Evolutionary conservation across 2,329 filamentous ascomycete species (phyloP).

Genomic region (Colletotrichum chrysophilum): DNA sequence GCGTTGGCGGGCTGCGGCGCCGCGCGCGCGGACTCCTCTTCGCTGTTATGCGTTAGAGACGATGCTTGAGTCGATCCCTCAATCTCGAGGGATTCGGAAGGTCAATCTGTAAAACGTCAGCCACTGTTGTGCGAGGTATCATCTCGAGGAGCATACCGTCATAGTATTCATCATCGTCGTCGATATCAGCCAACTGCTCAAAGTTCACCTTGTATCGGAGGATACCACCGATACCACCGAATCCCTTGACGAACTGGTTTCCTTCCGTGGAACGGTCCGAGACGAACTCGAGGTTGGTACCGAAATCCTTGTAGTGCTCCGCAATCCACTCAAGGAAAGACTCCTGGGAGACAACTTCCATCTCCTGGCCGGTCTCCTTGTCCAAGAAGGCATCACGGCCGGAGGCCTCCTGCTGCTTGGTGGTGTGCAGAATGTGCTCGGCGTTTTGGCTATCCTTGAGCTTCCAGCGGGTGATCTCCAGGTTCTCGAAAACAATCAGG

Average conservation of each 20-base stretch:
- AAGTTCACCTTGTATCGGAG: constrained; percentile 99
- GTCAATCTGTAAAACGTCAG: constrained; percentile 71
- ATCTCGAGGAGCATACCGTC: constrained; percentile 48
- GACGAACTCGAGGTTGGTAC: constrained; percentile 94
- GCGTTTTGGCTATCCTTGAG: constrained; percentile 79
- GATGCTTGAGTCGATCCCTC: constrained; percentile 79
- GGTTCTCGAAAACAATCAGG: constrained; percentile 95
- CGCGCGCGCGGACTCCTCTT: constrained; percentile 28
- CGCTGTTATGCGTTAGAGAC: constrained; percentile 37
- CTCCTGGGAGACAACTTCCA: constrained; percentile 87
- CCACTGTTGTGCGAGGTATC: background rate
- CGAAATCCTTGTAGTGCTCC: constrained; percentile 98
- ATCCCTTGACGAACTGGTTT: constrained; percentile 99
- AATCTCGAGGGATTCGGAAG: constrained; percentile 85
- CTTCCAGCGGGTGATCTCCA: constrained; percentile 91
- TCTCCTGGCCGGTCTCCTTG: constrained; percentile 94
- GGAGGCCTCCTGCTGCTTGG: constrained; percentile 78
- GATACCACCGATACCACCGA: constrained; percentile 96
- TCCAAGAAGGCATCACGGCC: constrained; percentile 90
- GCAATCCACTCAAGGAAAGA: constrained; percentile 99
- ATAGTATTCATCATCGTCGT: constrained; percentile 94
- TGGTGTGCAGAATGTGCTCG: constrained; percentile 84
- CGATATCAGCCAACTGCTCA: constrained; percentile 92
- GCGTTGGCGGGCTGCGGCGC: constrained; percentile 36
- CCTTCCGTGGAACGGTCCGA: constrained; percentile 97